These are phyloP conservation scores for Daedaleopsis sinensis DNA, from an alignment of 768 basidiomycete genomes.

Conservation along the genomic window DNA sequence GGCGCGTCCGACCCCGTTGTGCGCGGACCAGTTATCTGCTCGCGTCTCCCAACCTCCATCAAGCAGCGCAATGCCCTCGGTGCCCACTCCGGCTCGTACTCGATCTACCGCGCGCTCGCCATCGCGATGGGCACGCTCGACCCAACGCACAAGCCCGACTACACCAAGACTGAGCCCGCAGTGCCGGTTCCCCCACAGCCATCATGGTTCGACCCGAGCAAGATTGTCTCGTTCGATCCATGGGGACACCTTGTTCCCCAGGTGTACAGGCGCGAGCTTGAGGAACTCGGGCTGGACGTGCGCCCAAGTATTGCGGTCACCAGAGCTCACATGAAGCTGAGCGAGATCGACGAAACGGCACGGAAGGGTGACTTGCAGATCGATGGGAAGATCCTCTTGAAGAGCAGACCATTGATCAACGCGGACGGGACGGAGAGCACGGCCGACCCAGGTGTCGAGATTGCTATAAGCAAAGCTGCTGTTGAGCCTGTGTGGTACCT, in stretches of 20 bases:
- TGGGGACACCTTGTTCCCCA: slow-evolving; percentile 88
- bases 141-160: slow-evolving; percentile 82
- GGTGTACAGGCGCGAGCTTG: slow-evolving; percentile 64
- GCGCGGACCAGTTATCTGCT: slow-evolving; percentile 89
- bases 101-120: slow-evolving; percentile 90
- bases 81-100: slow-evolving; percentile 92
- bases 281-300: slow-evolving; percentile 75
- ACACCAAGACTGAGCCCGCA: slow-evolving; percentile 81
- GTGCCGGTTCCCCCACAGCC: slow-evolving; percentile 77
- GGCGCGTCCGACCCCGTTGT: slow-evolving; percentile 63
- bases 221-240: slow-evolving; percentile 93
- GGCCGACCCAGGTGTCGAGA: slow-evolving; percentile 80
- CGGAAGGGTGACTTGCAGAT: slow-evolving; percentile 70
- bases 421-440: slow-evolving; percentile 61
- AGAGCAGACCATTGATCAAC: slow-evolving; percentile 63
- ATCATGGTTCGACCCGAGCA: slow-evolving; percentile 71
- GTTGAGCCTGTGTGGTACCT: slow-evolving; percentile 97
- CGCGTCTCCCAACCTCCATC: slow-evolving; percentile 80
- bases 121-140: slow-evolving; percentile 88
- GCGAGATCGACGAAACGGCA: slow-evolving; percentile 85
- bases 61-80: slow-evolving; percentile 94
- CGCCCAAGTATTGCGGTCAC: slow-evolving; percentile 94
- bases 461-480: slow-evolving; percentile 88
- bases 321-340: slow-evolving; percentile 91
- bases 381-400: slow-evolving; percentile 83